These are phyloP conservation scores for Magnusiomyces magnusii DNA, from an alignment of 1,139 yeast species.

Conservation along the genomic window DNA sequence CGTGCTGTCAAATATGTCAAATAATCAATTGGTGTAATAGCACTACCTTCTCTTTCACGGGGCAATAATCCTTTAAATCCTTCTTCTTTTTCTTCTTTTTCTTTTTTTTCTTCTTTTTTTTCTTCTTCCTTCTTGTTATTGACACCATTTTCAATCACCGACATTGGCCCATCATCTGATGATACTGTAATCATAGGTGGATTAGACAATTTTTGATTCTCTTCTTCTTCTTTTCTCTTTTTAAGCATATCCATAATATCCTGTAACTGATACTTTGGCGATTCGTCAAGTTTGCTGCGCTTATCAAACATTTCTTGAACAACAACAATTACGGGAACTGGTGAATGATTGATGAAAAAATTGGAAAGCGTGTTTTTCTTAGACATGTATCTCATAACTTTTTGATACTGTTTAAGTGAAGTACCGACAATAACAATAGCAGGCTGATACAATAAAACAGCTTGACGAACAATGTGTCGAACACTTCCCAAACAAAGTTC, in stretches of 20 bases:
- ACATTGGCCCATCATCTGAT: too few relatives aligned
- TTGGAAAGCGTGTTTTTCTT: constrained; percentile 22
- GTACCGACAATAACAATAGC: constrained; percentile 26
- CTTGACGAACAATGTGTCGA: constrained; percentile 24
- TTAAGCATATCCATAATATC: background rate
- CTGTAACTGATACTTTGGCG: background rate
- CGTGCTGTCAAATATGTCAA: background rate
- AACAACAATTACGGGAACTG: constrained; percentile 20
- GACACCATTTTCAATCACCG: too few relatives aligned
- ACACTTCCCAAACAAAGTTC: constrained; percentile 27
- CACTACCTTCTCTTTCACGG: background rate
- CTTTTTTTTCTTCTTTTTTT: background rate
- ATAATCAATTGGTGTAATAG: background rate
- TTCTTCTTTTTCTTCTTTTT: background rate
- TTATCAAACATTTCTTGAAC: constrained; percentile 3
- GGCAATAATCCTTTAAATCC: background rate
- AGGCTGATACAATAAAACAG: constrained; percentile 26
- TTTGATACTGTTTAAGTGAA: constrained; percentile 20
- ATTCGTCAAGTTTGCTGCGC: background rate
- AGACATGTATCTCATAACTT: constrained; percentile 20
- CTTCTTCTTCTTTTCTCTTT: background rate
- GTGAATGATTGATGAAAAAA: constrained; percentile 25
- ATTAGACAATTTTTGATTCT: background rate
- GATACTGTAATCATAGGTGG: background rate
- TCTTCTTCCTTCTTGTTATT: too few relatives aligned